These are phyloP conservation scores for Cyberlindnera euphorbiiphila DNA, from an alignment of 805 yeast species.

Conservation along the genomic window DNA sequence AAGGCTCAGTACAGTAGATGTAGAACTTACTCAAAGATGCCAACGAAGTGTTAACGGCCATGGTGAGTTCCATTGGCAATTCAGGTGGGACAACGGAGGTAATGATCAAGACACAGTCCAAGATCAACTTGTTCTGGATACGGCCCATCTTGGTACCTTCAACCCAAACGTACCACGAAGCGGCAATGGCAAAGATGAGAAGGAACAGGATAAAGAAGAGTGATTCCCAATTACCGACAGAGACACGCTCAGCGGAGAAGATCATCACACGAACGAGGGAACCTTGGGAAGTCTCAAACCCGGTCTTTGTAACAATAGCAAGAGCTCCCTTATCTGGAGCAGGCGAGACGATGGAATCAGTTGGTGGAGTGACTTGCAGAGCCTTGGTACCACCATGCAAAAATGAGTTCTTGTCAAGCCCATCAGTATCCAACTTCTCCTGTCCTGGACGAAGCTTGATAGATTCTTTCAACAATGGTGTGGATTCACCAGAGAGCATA, in stretches of 20 bases:
- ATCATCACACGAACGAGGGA: constrained; percentile 96
- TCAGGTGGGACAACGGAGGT: constrained; percentile 99
- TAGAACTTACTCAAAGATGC: constrained; percentile 83
- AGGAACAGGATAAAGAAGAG: constrained; percentile 87
- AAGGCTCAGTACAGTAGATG: constrained; percentile 97
- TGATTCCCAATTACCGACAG: constrained; percentile 94
- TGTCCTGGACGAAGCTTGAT: constrained; percentile 73
- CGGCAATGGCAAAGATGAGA: constrained; percentile 87
- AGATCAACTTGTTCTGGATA: constrained; percentile 84
- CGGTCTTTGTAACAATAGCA: constrained; percentile 87
- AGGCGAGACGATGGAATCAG: constrained; percentile 42
- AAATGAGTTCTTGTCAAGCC: constrained; percentile 82
- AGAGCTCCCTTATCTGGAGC: constrained; percentile 88
- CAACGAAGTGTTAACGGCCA: constrained; percentile 94
- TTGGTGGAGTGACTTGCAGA: constrained; percentile 80
- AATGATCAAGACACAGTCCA: constrained; percentile 92
- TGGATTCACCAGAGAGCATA: constrained; percentile 97
- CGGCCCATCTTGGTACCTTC: constrained; percentile 97
- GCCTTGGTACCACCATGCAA: constrained; percentile 96
- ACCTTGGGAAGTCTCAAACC: constrained; percentile 98
- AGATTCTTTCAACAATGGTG: constrained; percentile 93
- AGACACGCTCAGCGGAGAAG: constrained; percentile 92
- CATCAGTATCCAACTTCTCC: constrained; percentile 69
- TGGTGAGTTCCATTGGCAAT: constrained; percentile 96
- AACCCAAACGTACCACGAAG: constrained; percentile 97